A percentile compares a stretch with the other conserved stretches of the same genome.
Conservation (phyloP, 23 red algal species). For the Chondrus crispus region DNA sequence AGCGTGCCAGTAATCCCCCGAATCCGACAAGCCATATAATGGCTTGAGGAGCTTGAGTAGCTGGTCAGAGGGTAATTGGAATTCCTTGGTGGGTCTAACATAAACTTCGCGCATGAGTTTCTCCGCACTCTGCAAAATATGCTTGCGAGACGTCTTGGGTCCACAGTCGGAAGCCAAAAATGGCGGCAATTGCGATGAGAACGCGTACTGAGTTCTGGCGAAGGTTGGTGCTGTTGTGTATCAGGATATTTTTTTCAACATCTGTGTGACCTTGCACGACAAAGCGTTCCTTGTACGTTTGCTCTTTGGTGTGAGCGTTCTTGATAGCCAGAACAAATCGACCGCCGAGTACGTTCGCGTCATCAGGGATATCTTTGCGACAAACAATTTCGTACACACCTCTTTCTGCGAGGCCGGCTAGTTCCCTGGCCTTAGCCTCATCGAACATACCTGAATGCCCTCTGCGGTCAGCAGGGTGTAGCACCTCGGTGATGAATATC, state of each 20-base stretch:
- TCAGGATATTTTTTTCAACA: background rate
- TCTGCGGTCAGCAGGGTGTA: background rate
- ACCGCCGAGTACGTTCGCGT: background rate
- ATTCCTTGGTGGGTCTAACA: too few species aligned
- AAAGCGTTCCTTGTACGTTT: conserved; percentile 5
- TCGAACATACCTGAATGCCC: background rate
- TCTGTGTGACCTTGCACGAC: conserved; percentile 6
- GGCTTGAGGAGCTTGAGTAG: too few species aligned
- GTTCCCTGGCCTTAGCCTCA: conserved; percentile 23
- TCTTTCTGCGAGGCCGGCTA: background rate
- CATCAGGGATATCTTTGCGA: background rate
- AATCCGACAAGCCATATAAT: too few species aligned
- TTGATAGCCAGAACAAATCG: conserved; percentile 30
- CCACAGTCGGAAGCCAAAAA: conserved; percentile 10
- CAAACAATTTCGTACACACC: conserved; percentile 28
- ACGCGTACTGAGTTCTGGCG: background rate
- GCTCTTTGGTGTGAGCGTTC: background rate
- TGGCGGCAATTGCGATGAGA: background rate
- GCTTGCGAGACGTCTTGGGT: background rate
- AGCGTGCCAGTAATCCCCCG: too few species aligned
- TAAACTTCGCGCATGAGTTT: too few species aligned
- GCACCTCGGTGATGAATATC: background rate
- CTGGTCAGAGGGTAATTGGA: too few species aligned
- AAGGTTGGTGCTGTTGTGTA: background rate
- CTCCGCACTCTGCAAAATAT: too few species aligned